Base-by-base conservation (phyloP, 2,329 filamentous ascomycete species). In the Penicillium glabrum region DNA sequence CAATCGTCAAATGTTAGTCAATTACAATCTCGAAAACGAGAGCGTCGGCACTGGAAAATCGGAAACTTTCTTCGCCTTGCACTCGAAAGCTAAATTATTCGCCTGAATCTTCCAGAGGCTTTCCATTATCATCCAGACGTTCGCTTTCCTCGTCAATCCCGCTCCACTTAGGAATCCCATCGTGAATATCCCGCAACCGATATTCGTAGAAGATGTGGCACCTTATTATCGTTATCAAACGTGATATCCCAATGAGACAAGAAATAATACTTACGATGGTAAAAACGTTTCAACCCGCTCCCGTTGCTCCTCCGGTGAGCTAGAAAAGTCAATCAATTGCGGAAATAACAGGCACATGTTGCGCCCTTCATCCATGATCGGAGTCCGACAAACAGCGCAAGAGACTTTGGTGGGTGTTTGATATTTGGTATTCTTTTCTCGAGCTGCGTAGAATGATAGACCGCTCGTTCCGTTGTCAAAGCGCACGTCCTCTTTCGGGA, bases 301-400 rank as follows among this genome's bases (percentile, higher is more conserved):
- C 35, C 35, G 35, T 39, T 39, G 35, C 16, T 39, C 35, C 35
- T 39, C 35, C 35, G 35, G 35, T 19, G 35, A 39, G 19, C 4
- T 39, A 16, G 35, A 39, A 39, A 39, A 39, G 16, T 39, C 35
- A 10, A 96, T 83, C 56, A 92, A 79, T 2, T 83, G 86, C 0
- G 91, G 91, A 69, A 96, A 96, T 29, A 96, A 69, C 56, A 96
- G 74, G 33, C 91, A 86, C 86, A 95, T 92, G 68, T 91, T 93
- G 16, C 91, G 77, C 0, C 91, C 91, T 72, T 96, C 91, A 67
- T 96, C 91, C 89, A 96, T 91, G 69, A 96, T 91, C 5, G 88
- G 88, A 3, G 85, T 84, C 41, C 88, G 85, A 76, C 91, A 96
- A 72, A 84, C 86, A 0, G 80, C 80, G 72, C 91, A 96, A 62